Base-by-base conservation (phyloP, 75 land plant species). In the Cupressus sempervirens region DNA sequence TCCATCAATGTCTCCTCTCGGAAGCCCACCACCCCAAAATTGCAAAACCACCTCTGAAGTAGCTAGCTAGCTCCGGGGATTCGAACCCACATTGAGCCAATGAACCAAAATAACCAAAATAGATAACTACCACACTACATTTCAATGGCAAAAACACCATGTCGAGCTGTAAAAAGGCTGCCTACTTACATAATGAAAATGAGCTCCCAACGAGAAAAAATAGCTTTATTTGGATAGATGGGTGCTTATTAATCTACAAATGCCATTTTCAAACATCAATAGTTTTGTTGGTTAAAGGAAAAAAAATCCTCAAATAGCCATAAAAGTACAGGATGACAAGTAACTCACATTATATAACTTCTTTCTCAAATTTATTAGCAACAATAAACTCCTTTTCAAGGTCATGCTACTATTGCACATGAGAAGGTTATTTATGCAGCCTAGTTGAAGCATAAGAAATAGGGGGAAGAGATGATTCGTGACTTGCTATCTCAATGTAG, bases 361-460 rank as follows among this genome's bases (percentile, higher is more conserved):
- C n/a, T n/a, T n/a, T n/a, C n/a, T n/a, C n/a, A n/a, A n/a, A n/a
- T n/a, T n/a, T n/a, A n/a, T n/a, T n/a, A n/a, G n/a, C n/a, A n/a
- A n/a, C n/a, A n/a, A n/a, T n/a, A n/a, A n/a, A n/a, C n/a, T n/a
- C n/a, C n/a, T n/a, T n/a, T n/a, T n/a, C n/a, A n/a, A n/a, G n/a
- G n/a, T n/a, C n/a, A n/a, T n/a, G n/a, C n/a, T n/a, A n/a, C n/a
- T n/a, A n/a, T n/a, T n/a, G n/a, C n/a, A n/a, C n/a, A n/a, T n/a
- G n/a, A n/a, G n/a, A n/a, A n/a, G 82, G 88, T 98, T 62, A 86
- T 98, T 0, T 98, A 91, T 88, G 95, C 94, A 43, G 94, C 98
- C 54, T 98, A 98, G 99, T 85, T 98, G 74, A 94, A 93, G 77
- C 93, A 95, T 88, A 98, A 95, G 85, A 98, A 93, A 80, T 87